phyloP scores from a whole-genome alignment of 768 basidiomycete genomes.

The Boletus bicolor region DNA sequence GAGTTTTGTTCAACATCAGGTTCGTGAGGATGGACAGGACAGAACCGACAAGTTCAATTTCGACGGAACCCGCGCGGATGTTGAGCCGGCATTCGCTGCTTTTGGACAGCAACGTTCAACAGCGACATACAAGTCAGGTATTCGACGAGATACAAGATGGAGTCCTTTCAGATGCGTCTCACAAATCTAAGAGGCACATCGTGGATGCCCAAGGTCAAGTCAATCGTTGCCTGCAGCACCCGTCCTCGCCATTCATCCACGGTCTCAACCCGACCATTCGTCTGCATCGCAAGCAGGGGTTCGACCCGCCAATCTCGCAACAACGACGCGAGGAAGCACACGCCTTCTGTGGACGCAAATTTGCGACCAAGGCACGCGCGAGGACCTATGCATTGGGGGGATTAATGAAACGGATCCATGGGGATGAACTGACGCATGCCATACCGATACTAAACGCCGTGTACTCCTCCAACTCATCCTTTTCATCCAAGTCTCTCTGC shows the following conservation, averaged over 20 bases:
- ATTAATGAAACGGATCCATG: not conserved
- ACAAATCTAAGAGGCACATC: conserved; percentile 24
- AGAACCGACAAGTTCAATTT: not conserved
- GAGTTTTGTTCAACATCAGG: conserved; percentile 14
- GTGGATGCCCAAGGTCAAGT: conserved; percentile 14
- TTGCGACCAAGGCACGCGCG: conserved; percentile 52
- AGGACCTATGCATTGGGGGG: conserved; percentile 35
- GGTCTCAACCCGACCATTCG: conserved; percentile 13
- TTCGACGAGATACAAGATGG: not conserved
- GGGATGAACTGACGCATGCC: not conserved
- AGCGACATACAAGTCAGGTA: not conserved
- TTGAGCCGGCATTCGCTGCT: not conserved
- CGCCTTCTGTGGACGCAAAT: conserved; percentile 51
- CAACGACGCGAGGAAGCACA: conserved; percentile 50
- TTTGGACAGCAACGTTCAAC: conserved; percentile 11
- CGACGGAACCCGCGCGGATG: conserved; percentile 6
- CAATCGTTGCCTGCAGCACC: conserved; percentile 19
- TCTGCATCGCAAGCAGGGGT: conserved; percentile 34
- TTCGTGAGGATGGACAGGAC: conserved; percentile 1
- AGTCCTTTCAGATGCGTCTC: conserved; percentile 8
- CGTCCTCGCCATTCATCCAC: conserved; percentile 24
- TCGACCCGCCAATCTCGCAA: conserved; percentile 53
- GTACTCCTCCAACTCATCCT: conserved; percentile 17
- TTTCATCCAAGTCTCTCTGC: conserved; percentile 1
- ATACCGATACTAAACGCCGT: conserved; percentile 26